Evolutionary conservation across 768 basidiomycete genomes (phyloP).

Genomic region (Guyanaporus albipodus): DNA sequence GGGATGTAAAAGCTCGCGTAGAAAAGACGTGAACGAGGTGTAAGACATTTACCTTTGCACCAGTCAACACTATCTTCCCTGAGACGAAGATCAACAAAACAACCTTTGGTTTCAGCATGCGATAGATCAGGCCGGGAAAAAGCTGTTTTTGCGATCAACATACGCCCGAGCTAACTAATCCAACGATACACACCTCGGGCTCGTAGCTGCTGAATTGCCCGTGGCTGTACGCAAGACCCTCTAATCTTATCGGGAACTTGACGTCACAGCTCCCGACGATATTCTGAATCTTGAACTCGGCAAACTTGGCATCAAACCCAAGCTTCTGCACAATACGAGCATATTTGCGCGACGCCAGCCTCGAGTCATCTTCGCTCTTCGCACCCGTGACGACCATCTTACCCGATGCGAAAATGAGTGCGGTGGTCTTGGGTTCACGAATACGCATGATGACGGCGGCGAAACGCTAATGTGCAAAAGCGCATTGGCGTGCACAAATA

Average conservation of each 20-base stretch:
- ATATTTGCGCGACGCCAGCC: conserved; percentile 96
- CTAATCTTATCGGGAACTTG: conserved; percentile 96
- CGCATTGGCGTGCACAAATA: conserved; percentile 56
- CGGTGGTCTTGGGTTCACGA: conserved; percentile 99
- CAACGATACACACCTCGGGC: conserved; percentile 70
- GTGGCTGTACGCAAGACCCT: conserved; percentile 96
- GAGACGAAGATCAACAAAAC: conserved; percentile 98
- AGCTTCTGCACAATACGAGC: conserved; percentile 99
- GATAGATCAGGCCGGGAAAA: conserved; percentile 98
- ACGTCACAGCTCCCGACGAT: conserved; percentile 98
- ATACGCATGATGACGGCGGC: conserved; percentile 99
- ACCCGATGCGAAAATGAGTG: conserved; percentile 97
- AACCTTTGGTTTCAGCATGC: conserved; percentile 99
- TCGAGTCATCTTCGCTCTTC: conserved; percentile 97
- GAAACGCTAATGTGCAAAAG: conserved; percentile 86
- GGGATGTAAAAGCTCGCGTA: no score
- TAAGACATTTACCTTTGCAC: conserved; percentile 80
- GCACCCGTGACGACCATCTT: conserved; percentile 99
- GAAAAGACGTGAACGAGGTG: background rate
- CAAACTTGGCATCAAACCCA: conserved; percentile 98
- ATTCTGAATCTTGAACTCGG: conserved; percentile 99
- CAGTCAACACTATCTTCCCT: conserved; percentile 97
- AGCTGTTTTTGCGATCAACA: conserved; percentile 46
- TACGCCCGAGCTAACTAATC: background rate
- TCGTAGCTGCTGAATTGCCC: conserved; percentile 98